These are phyloP conservation scores for Phytophthora aleatoria DNA, from an alignment of 352 stramenopile species.

Conservation along the genomic window DNA sequence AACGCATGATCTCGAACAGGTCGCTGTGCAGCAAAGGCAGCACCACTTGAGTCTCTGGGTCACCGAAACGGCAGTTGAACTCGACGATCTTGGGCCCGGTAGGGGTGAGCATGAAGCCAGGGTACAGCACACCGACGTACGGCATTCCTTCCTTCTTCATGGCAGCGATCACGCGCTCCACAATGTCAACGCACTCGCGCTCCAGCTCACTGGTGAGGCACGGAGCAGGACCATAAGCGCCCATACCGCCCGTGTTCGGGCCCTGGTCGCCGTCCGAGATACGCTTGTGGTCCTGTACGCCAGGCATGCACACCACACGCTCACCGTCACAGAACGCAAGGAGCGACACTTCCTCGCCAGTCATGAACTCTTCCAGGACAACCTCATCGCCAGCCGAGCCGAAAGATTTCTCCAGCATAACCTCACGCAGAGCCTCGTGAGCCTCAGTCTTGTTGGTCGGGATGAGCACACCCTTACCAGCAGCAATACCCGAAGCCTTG, in stretches of 20 bases:
- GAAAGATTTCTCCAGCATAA: conserved; percentile 98
- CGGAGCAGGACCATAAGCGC: conserved; percentile 97
- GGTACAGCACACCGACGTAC: conserved; percentile 99
- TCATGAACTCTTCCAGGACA: conserved; percentile 99
- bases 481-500: conserved; percentile 99
- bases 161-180: conserved; percentile 73
- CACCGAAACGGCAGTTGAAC: conserved; percentile 99
- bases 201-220: conserved; percentile 94
- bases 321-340: conserved; percentile 98
- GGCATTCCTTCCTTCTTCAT: conserved; percentile 95
- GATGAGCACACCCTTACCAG: conserved; percentile 99
- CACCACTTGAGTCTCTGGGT: conserved; percentile 99
- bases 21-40: conserved; percentile 98
- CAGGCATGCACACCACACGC: conserved; percentile 94
- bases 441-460: conserved; percentile 93
- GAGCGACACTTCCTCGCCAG: conserved; percentile 97
- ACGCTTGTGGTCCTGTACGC: conserved; percentile 99
- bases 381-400: conserved; percentile 95
- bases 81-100: conserved; percentile 96
- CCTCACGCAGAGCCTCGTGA: conserved; percentile 93
- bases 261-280: conserved; percentile 97
- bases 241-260: conserved; percentile 99
- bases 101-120: conserved; percentile 97
- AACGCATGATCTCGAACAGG: conserved; percentile 97
- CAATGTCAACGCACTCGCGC: conserved; percentile 90